These are phyloP conservation scores for Carpinus fangiana DNA, from an alignment of 306 rosid genomes.

Conservation along the genomic window DNA sequence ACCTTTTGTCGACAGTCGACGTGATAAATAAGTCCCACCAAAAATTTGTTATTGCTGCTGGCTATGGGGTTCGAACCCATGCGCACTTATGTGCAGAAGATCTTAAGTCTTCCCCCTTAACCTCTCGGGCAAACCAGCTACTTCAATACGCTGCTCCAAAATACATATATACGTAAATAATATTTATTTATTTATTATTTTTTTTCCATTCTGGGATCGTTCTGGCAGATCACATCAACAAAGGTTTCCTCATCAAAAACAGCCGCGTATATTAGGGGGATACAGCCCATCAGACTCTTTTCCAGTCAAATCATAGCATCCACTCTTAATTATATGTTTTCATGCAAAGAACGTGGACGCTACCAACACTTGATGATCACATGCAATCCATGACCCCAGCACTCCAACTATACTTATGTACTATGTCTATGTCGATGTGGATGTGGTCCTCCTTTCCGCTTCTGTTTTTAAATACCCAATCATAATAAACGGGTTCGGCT, in stretches of 20 bases:
- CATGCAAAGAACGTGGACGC: conserved; percentile 34
- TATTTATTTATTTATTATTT: accelerated
- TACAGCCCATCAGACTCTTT: neutral
- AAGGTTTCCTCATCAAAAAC: neutral
- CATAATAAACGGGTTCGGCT: too few species aligned
- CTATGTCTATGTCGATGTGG: too few species aligned
- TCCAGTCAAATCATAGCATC: neutral
- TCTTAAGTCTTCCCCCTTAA: conserved; percentile 33
- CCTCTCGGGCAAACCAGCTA: conserved; percentile 16
- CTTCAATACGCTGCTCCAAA: too few species aligned
- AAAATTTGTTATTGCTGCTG: neutral
- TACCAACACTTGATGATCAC: conserved; percentile 25
- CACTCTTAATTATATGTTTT: conserved; percentile 5
- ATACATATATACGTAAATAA: too few species aligned
- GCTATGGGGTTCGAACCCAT: conserved; percentile 46
- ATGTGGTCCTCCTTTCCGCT: too few species aligned
- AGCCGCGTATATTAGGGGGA: neutral
- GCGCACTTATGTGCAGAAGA: conserved; percentile 46
- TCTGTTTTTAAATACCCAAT: too few species aligned
- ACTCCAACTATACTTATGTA: neutral
- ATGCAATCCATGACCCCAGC: conserved; percentile 30
- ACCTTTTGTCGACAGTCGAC: too few species aligned
- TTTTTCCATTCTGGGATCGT: too few species aligned
- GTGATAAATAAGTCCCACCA: neutral
- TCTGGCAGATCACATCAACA: too few species aligned